These are phyloP conservation scores for Pseudocercospora vitis DNA, from an alignment of 2,329 filamentous ascomycete species.

Conservation along the genomic window DNA sequence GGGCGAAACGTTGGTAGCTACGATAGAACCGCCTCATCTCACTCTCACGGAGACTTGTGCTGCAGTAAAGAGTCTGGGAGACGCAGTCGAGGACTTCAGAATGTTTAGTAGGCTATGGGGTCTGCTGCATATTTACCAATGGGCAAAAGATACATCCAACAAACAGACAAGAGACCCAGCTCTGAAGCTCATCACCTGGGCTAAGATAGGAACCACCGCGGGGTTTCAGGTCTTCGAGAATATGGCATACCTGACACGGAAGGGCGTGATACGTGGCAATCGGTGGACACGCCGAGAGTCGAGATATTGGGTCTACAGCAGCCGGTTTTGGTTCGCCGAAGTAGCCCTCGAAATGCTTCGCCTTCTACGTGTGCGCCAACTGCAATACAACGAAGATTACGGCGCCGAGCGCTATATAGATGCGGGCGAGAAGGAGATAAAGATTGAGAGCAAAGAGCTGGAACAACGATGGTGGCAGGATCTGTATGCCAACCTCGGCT, in stretches of 20 bases:
- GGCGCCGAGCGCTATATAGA: conserved; percentile 40
- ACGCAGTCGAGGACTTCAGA: conserved; percentile 67
- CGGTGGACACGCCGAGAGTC: conserved; percentile 49
- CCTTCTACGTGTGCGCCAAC: conserved; percentile 51
- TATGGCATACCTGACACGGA: conserved; percentile 70
- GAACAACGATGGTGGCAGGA: conserved; percentile 61
- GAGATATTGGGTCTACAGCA: conserved; percentile 69
- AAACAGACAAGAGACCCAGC: conserved; percentile 45
- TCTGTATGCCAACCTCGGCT: conserved; percentile 69
- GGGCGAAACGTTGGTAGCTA: conserved; percentile 44
- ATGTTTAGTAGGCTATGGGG: conserved; percentile 77
- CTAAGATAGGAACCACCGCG: conserved; percentile 67
- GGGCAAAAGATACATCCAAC: conserved; percentile 51
- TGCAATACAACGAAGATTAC: conserved; percentile 39
- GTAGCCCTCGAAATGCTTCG: conserved; percentile 73
- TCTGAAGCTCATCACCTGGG: conserved; percentile 59
- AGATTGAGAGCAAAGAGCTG: conserved; percentile 32
- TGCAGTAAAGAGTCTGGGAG: conserved; percentile 54
- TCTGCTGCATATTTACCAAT: conserved; percentile 70
- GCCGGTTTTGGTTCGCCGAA: conserved; percentile 76
- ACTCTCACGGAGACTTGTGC: conserved; percentile 36
- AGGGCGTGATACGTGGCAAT: conserved; percentile 62
- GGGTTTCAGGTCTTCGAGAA: conserved; percentile 82
- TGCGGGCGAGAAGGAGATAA: conserved; percentile 41
- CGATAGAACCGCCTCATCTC: conserved; percentile 39